phyloP scores from a whole-genome alignment of 768 basidiomycete genomes.

The Trametes cingulata region DNA sequence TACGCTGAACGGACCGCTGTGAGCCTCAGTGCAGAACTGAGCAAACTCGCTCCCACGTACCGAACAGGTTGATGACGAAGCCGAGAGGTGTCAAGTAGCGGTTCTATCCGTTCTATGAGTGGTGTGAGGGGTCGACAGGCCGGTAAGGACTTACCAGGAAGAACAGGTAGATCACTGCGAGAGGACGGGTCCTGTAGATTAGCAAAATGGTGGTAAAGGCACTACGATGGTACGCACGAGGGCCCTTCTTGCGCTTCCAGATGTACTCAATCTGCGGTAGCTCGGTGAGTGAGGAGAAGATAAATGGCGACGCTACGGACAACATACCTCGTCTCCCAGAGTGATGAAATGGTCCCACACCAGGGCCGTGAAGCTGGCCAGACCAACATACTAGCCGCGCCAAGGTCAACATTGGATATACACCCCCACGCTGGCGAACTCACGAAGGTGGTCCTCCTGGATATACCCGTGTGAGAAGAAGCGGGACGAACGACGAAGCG shows the following conservation, averaged over 20 bases:
- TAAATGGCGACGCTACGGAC: not conserved
- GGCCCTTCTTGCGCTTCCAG: constrained; percentile 51
- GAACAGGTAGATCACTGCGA: constrained; percentile 38
- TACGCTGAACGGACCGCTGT: constrained; percentile 20
- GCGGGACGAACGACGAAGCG: not conserved
- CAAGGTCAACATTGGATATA: not conserved
- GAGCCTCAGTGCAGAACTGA: not conserved
- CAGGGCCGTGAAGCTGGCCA: constrained; percentile 51
- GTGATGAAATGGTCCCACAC: constrained; percentile 61
- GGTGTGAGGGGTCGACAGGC: not conserved
- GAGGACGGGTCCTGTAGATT: not conserved
- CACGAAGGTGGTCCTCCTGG: constrained; percentile 17
- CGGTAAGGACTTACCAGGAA: constrained; percentile 33
- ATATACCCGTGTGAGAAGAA: not conserved
- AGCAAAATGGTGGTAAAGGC: not conserved
- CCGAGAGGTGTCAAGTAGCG: constrained; percentile 64
- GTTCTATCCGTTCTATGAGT: constrained; percentile 43
- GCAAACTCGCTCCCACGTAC: not conserved
- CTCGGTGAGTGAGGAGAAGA: not conserved
- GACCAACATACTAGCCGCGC: constrained; percentile 46
- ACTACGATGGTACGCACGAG: constrained; percentile 36
- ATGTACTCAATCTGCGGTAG: constrained; percentile 46
- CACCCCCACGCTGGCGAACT: not conserved
- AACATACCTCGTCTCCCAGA: constrained; percentile 45
- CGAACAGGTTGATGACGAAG: constrained; percentile 55